Percentiles rank a stretch among this genome's conserved stretches.
phyloP scores from a whole-genome alignment of 2,329 filamentous ascomycete species.

The Camillea tinctor region DNA sequence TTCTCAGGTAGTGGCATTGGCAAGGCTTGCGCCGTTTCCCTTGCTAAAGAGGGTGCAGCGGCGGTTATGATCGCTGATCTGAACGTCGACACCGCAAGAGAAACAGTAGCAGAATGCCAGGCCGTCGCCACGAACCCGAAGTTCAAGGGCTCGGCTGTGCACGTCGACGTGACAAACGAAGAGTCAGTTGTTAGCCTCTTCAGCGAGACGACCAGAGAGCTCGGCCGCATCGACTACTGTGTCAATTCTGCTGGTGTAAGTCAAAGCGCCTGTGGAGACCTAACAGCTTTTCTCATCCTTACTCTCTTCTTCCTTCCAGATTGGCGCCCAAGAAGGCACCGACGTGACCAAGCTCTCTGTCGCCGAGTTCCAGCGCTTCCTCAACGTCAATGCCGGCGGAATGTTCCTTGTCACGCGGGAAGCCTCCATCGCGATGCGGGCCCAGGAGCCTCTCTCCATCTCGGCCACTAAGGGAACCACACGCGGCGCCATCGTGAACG shows the following conservation, averaged over 20 bases:
- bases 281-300: not conserved
- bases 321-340: not conserved
- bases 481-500: conserved; percentile 14
- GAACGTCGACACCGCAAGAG: conserved; percentile 11
- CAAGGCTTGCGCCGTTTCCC: conserved; percentile 7
- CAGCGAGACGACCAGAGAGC: conserved; percentile 1
- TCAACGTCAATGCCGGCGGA: too few relatives aligned
- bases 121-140: conserved; percentile 6
- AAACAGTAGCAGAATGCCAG: conserved; percentile 4
- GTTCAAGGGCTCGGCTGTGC: conserved; percentile 13
- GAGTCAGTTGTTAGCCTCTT: conserved; percentile 10
- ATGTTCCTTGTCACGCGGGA: too few relatives aligned
- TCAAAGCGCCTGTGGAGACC: not conserved
- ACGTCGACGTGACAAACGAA: conserved; percentile 11
- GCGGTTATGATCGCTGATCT: conserved; percentile 17
- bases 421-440: too few relatives aligned
- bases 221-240: conserved; percentile 20
- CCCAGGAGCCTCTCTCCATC: too few relatives aligned
- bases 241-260: conserved; percentile 13
- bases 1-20: conserved; percentile 19
- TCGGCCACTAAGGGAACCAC: too few relatives aligned
- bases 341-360: too few relatives aligned
- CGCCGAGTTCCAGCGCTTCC: too few relatives aligned
- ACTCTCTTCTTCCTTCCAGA: not conserved
- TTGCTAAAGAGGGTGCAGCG: conserved; percentile 13